Conservation (phyloP, 352 stramenopile species). For the Phytophthora fragariae region DNA sequence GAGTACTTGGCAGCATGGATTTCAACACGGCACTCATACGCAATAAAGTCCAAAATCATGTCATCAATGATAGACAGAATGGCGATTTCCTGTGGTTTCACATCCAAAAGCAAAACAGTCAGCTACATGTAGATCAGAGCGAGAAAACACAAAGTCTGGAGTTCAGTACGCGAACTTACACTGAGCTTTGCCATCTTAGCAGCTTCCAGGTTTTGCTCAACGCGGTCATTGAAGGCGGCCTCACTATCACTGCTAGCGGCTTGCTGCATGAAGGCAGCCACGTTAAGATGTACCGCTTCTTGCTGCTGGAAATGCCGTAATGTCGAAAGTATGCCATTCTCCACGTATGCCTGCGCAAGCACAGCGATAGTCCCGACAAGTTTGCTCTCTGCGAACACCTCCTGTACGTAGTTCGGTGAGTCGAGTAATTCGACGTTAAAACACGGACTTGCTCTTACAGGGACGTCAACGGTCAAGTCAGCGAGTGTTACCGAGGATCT, state of each 20-base stretch:
- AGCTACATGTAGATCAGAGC: not conserved
- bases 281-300: slow-evolving; percentile 54
- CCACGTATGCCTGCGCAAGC: slow-evolving; percentile 55
- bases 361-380: slow-evolving; percentile 48
- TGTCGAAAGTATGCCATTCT: slow-evolving; percentile 46
- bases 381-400: slow-evolving; percentile 36
- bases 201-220: slow-evolving; percentile 38
- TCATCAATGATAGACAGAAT: slow-evolving; percentile 64
- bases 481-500: not conserved
- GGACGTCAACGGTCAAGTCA: slow-evolving; percentile 9
- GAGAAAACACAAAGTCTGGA: not conserved
- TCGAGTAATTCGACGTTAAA: slow-evolving; percentile 12
- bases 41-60: slow-evolving; percentile 64
- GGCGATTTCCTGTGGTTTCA: slow-evolving; percentile 49
- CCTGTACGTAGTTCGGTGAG: slow-evolving; percentile 25
- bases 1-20: slow-evolving; percentile 66
- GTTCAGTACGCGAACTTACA: slow-evolving; percentile 20
- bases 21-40: slow-evolving; percentile 60
- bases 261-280: slow-evolving; percentile 44
- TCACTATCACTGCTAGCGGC: slow-evolving; percentile 21
- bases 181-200: slow-evolving; percentile 51
- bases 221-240: slow-evolving; percentile 31
- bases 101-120: slow-evolving; percentile 1
- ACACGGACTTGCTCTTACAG: slow-evolving; percentile 3
- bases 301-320: slow-evolving; percentile 54